Evolutionary conservation across 2,329 filamentous ascomycete species (phyloP), one percentile per base, ranked within the genome.

Genomic region (Didymella glomerata): DNA sequence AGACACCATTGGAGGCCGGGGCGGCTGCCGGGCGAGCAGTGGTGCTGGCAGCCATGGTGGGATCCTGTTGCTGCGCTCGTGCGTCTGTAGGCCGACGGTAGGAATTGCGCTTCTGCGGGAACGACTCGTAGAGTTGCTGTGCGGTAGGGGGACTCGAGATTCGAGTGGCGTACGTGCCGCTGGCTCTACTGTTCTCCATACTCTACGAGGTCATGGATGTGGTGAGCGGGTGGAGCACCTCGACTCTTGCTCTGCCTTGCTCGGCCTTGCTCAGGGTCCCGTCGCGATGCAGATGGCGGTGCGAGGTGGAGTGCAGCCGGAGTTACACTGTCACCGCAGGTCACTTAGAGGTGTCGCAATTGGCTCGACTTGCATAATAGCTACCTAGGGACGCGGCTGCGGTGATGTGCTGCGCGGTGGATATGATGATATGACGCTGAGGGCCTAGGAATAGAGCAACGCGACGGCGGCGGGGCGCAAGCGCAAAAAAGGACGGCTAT

Each of bases 21-120:
- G 70, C 68, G 32, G 69, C 67, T 36, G 69, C 67, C 14, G 67
- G 64, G 0, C 67, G 65, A 25, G 73, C 71, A 45, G 68, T 73
- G 57, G 71, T 72, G 66, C 68, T 72, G 49, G 60, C 64, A 11
- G 68, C 47, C 52, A 65, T 64, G 38, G 45, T 52, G 50, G 61
- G 24, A n/a, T 66, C 62, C 24, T 62, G 53, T 50, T 62, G 57
- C 38, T 66, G 61, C 42, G 73, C 68, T 32, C 73, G 74, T 7
- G 70, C 64, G 51, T 75, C 70, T 40, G 65, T 61, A 20, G 74
- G 72, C 10, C 75, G 71, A 40, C 73, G 70, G 48, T 76, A 74
- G 36, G 72, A 73, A 50, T 65, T 62, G 54, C 72, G 72, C 62
- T 69, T 76, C 56, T 71, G 73, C 3, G 71, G 63, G 57, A 73